Base-by-base conservation (phyloP, 306 rosid species). In the Corylus americana region DNA sequence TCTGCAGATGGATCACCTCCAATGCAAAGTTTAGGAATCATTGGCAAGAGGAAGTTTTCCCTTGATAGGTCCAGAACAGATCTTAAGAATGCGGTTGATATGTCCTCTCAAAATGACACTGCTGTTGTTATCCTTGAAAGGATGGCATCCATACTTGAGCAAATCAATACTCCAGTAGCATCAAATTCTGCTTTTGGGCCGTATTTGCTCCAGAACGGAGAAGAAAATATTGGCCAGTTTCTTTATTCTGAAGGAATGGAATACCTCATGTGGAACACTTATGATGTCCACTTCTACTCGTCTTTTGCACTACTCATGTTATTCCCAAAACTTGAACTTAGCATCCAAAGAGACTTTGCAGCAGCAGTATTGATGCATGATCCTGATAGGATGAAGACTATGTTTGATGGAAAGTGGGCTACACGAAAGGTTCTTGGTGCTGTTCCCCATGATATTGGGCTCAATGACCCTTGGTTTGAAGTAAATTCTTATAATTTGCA, bases 291-390 rank as follows among this genome's bases (percentile, higher is more conserved):
- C 77, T 94, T 92, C 85, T 94, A 94, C 85, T 88, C 98, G 37
- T 94, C 98, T 27, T 92, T 94, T 87, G 86, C 98, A 66, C 74
- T 94, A 31, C 78, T 90, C 85, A 87, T 86, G 89, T 85, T 94
- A 49, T 94, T 94, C 73, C 98, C 98, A 71, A 91, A 94, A 86
- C 90, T 94, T 81, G 95, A 94, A 81, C 94, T 94, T 73, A 92
- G 98, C 81, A 74, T 94, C 87, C 98, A 94, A 79, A 89, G 98
- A 84, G 98, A 94, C 92, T 92, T 92, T 77, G 98, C 98, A 18
- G 97, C 97, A 42, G 97, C 97, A 42, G 98, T 94, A 47, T 89
- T 94, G 91, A 91, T 92, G 97, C 98, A 94, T 29, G 98, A 94
- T 85, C 95, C 98, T 80, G 89, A 82, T 75, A 92, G 85, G 77